Conservation (phyloP, 1,284 basidiomycete species). For the Coniferiporia sulphurascens region DNA sequence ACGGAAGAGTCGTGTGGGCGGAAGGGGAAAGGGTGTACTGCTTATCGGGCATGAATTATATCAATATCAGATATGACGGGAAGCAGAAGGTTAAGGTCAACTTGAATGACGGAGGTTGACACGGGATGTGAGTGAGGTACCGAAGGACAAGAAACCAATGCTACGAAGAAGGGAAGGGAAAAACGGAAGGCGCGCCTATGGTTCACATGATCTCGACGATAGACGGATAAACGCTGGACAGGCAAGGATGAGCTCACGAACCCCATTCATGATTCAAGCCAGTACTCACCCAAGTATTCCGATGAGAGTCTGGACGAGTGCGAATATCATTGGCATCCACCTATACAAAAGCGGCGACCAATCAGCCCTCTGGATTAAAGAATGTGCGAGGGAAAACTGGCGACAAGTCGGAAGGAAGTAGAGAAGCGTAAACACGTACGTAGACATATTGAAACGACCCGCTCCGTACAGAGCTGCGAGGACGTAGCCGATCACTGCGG, state of each 20-base stretch:
- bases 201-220: slow-evolving; percentile 12
- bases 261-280: not conserved
- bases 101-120: not conserved
- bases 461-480: slow-evolving; percentile 66
- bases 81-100: not conserved
- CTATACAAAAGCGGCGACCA: slow-evolving; percentile 1
- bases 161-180: not conserved
- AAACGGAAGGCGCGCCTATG: not conserved
- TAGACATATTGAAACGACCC: slow-evolving; percentile 72
- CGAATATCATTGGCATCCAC: slow-evolving; percentile 17
- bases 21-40: too few relatives aligned
- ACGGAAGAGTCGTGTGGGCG: too few relatives aligned
- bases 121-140: not conserved
- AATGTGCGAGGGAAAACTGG: not conserved
- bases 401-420: not conserved
- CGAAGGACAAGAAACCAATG: not conserved
- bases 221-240: slow-evolving; percentile 15
- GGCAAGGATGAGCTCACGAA: not conserved
- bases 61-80: not conserved
- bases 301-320: slow-evolving; percentile 15
- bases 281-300: slow-evolving; percentile 15
- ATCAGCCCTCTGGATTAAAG: not conserved
- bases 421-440: slow-evolving; percentile 45
- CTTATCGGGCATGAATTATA: not conserved
- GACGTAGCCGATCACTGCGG: slow-evolving; percentile 68